Percentiles rank a stretch among this genome's conserved stretches.
These are phyloP conservation scores for Zygosaccharomyces kombuchaensis DNA, from an alignment of 805 yeast species.

Conservation along the genomic window DNA sequence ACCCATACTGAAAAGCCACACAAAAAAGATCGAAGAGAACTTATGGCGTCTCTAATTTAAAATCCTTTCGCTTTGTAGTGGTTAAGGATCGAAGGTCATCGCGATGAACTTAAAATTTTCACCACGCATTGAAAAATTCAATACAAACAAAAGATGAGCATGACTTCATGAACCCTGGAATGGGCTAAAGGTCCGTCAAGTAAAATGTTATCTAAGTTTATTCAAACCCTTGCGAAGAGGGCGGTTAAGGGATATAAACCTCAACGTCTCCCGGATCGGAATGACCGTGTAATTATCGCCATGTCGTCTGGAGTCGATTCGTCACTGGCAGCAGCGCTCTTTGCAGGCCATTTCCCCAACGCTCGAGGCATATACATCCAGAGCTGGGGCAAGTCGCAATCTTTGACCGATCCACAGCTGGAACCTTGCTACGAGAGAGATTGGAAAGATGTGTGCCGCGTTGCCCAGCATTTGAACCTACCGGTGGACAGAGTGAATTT, in stretches of 20 bases:
- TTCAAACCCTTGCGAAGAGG: slow-evolving; percentile 11
- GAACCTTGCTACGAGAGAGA: slow-evolving; percentile 71
- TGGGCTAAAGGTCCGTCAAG: neutral
- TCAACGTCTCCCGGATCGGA: slow-evolving; percentile 38
- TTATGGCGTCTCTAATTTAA: neutral
- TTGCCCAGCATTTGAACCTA: slow-evolving; percentile 56
- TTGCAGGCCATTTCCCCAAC: slow-evolving; percentile 48
- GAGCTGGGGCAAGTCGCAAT: slow-evolving; percentile 63
- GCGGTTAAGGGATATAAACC: slow-evolving; percentile 14
- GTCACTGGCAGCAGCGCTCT: slow-evolving; percentile 75
- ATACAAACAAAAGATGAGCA: slow-evolving; percentile 4
- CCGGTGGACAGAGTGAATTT: slow-evolving; percentile 75
- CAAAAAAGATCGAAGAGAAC: neutral
- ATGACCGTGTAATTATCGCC: slow-evolving; percentile 72
- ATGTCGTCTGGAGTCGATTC: slow-evolving; percentile 98
- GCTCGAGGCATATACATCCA: slow-evolving; percentile 89
- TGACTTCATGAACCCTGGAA: neutral
- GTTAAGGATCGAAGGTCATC: slow-evolving; percentile 10
- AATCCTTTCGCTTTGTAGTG: neutral
- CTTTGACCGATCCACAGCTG: slow-evolving; percentile 39
- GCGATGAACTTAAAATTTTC: slow-evolving; percentile 15
- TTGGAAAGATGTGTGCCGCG: slow-evolving; percentile 76
- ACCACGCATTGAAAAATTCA: slow-evolving; percentile 1
- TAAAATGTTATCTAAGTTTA: slow-evolving; percentile 13
- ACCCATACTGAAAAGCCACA: slow-evolving; percentile 3